Evolutionary conservation across 2,329 filamentous ascomycete species (phyloP), one percentile per base, ranked within the genome.

Genomic region (Drechslera avenae): DNA sequence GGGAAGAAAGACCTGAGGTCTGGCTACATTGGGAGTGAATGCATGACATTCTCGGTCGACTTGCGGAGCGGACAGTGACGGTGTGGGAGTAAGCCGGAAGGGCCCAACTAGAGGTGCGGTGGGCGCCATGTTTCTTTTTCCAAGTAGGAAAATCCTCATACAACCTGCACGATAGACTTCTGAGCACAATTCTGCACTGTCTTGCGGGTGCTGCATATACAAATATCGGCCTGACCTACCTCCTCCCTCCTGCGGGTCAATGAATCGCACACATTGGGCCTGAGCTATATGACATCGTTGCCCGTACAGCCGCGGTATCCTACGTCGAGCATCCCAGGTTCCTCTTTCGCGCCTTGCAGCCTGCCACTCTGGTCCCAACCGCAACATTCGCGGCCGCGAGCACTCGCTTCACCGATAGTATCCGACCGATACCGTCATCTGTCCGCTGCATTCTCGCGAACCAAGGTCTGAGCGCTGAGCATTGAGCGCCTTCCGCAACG

Each of bases 71-170:
- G 34, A 40, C 50, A 36, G 44, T 26, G 40, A 52, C 61, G 56
- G 57, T 56, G 49, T 56, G 57, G 54, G 33, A 18, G 17, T 30
- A 39, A 57, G 52, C 58, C 54, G 60, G 54, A 44, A 41, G 54
- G 28, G 46, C 53, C 54, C 50, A 33, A 52, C 40, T 28, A 46
- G 37, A 23, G 35, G 40, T 47, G 48, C 45, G 34, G 50, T 33
- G 37, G 42, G 39, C 40, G 44, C 42, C 42, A 36, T 46, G 17
- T 40, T 36, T 30, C 35, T 39, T 42, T 47, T 45, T 39, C 2
- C 21, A 7, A 23, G 21, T 37, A 34, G 36, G 23, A 39, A 28
- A n/a, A 31, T 18, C 30, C 33, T 40, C 37, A 19, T 23, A 34
- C n/a, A n/a, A n/a, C n/a, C n/a, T n/a, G 32, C 21, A 28, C 12